Base-by-base conservation (phyloP, 768 basidiomycete genomes). In the Trametes villosa region DNA sequence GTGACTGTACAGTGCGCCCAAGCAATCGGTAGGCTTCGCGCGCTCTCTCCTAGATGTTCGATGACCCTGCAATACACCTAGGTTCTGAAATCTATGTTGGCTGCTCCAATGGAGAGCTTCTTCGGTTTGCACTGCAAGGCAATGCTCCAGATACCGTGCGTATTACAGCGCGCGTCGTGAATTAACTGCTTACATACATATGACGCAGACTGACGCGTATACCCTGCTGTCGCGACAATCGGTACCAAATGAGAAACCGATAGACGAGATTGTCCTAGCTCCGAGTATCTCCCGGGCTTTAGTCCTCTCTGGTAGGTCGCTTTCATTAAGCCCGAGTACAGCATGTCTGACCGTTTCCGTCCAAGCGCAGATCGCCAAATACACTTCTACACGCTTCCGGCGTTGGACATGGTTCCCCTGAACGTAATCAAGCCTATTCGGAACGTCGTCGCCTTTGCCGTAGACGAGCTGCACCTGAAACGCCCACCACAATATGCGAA, bases 1-100 rank as follows among this genome's bases (percentile, higher is more conserved):
- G 84, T 66, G 80, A 82, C 65, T 27, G 66, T 70, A 12, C 67
- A 64, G 11, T 71, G 70, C 56, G 73, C 67, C 0, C 72, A 73
- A 47, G 72, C 70, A 9, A 57, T 71, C 17, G 70, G 71, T 70
- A 44, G 4, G 67, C 58, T 8, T 18, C 9, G 15, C 34, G 47
- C 40, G 42, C 20, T 24, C 22, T 22, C 7, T 45, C 9, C 34
- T 24, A 13, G 15, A 12, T 7, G 12, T 3, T 24, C 17, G 12
- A 26, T 20, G 26, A 9, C 3, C 15, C 20, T 6, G 3, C 50
- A 18, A 15, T 53, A 9, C 12, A 8, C 9, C 56, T 58, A 92
- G 92, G 88, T 31, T 86, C 87, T 41, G 94, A 97, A 68, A 83
- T 96, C 26, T 96, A 94, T 65, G 83, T 93, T 13, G 95, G 94